Percentiles rank a stretch among this genome's conserved stretches.
Evolutionary conservation across 768 basidiomycete species (phyloP).

Genomic region (Paxillus ammoniavirescens): DNA sequence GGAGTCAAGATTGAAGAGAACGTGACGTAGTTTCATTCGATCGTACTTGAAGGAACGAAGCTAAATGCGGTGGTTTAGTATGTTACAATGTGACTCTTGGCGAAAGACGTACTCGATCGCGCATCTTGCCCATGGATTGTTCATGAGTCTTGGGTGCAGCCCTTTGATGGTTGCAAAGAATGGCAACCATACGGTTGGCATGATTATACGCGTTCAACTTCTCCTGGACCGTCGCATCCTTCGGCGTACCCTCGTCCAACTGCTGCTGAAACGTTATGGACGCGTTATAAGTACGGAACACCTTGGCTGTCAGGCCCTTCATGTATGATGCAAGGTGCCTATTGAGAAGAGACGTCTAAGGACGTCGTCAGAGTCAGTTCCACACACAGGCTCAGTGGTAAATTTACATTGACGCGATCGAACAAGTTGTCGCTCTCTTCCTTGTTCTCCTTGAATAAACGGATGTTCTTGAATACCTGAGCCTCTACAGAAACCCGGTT

Average conservation of each 20-base stretch:
- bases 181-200: conserved; percentile 95
- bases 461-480: conserved; percentile 97
- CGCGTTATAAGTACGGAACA: conserved; percentile 99
- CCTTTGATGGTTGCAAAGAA: conserved; percentile 98
- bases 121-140: conserved; percentile 92
- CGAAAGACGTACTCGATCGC: conserved; percentile 66
- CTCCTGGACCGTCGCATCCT: conserved; percentile 81
- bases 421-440: conserved; percentile 85
- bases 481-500: conserved; percentile 86
- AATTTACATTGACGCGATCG: conserved; percentile 83
- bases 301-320: conserved; percentile 98
- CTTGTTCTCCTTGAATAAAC: conserved; percentile 95
- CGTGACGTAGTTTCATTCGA: conserved; percentile 93
- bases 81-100: not conserved
- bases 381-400: not conserved
- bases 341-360: conserved; percentile 80
- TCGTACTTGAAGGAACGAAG: conserved; percentile 91
- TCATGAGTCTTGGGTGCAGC: conserved; percentile 90
- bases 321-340: conserved; percentile 92
- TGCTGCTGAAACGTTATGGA: conserved; percentile 94
- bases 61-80: conserved; percentile 40
- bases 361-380: conserved; percentile 16
- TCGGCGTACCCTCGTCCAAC: conserved; percentile 70
- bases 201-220: conserved; percentile 97
- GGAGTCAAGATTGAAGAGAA: conserved; percentile 72